Evolutionary conservation across 2,329 filamentous ascomycete species (phyloP).

Genomic region (Penicillium brevicompactum): DNA sequence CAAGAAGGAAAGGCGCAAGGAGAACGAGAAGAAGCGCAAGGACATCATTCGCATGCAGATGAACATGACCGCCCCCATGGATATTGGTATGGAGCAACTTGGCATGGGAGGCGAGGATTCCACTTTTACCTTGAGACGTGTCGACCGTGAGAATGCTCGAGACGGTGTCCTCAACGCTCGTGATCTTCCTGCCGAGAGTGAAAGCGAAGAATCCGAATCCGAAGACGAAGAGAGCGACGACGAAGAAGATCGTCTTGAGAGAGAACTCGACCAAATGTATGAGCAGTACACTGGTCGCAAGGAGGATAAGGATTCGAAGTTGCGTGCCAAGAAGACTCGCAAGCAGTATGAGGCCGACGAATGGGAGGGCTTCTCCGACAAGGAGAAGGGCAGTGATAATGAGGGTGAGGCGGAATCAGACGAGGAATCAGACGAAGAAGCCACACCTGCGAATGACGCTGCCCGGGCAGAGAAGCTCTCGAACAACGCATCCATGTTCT

Average conservation of each 20-base stretch:
- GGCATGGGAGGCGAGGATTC: constrained; percentile 77
- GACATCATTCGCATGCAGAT: constrained; percentile 97
- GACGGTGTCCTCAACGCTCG: constrained; percentile 73
- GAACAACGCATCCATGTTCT: constrained; percentile 83
- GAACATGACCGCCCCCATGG: constrained; percentile 93
- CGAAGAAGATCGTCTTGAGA: constrained; percentile 79
- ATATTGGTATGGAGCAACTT: constrained; percentile 88
- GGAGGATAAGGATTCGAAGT: constrained; percentile 80
- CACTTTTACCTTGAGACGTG: constrained; percentile 82
- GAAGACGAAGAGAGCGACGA: constrained; percentile 69
- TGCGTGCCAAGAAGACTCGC: constrained; percentile 84
- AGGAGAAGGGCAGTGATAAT: constrained; percentile 60
- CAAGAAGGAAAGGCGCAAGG: constrained; percentile 79
- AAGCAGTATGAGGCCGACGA: constrained; percentile 82
- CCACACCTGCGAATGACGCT: constrained; percentile 32
- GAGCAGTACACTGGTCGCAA: constrained; percentile 79
- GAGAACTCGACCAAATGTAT: constrained; percentile 85
- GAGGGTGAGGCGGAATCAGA: constrained; percentile 60
- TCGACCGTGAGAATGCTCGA: constrained; percentile 74
- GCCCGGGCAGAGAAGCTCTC: constrained; percentile 63
- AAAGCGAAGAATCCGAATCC: constrained; percentile 61
- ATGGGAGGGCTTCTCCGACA: constrained; percentile 83
- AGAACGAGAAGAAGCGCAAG: constrained; percentile 92
- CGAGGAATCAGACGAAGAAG: constrained; percentile 21
- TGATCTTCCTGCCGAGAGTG: constrained; percentile 67